Evolutionary conservation across 768 basidiomycete genomes (phyloP).

Genomic region (Suillus brevipes): DNA sequence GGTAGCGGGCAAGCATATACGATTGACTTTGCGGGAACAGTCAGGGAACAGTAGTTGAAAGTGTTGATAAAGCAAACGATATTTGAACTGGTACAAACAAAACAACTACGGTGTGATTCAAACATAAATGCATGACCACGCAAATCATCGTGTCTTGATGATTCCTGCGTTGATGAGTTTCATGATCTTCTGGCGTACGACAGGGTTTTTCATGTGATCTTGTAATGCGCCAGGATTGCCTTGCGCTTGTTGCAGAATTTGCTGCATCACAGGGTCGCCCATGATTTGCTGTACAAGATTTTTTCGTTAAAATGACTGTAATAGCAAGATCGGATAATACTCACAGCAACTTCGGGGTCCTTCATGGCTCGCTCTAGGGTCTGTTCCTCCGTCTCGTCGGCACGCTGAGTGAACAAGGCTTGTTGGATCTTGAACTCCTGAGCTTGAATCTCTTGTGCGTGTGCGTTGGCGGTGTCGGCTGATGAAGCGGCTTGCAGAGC

Average conservation of each 20-base stretch:
- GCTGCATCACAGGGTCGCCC: constrained; percentile 91
- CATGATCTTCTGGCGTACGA: constrained; percentile 77
- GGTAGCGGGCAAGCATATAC: background rate
- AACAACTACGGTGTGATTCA: constrained; percentile 3
- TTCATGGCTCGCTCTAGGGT: constrained; percentile 93
- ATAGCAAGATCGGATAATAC: constrained; percentile 29
- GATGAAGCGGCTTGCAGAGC: constrained; percentile 76
- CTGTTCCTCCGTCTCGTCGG: constrained; percentile 88
- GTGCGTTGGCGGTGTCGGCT: constrained; percentile 78
- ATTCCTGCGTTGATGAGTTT: constrained; percentile 93
- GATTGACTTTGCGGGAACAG: background rate
- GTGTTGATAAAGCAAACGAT: background rate
- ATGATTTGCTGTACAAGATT: constrained; percentile 64
- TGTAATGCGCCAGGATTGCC: constrained; percentile 82
- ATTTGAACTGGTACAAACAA: constrained; percentile 1
- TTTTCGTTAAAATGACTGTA: constrained; percentile 6
- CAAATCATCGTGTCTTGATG: constrained; percentile 74
- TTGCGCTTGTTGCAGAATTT: constrained; percentile 94
- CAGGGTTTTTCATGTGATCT: constrained; percentile 95
- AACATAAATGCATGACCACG: background rate
- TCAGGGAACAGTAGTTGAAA: background rate
- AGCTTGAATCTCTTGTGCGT: constrained; percentile 78
- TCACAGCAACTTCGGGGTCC: constrained; percentile 91
- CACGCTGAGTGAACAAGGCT: constrained; percentile 76
- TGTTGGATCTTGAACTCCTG: constrained; percentile 80